Percentiles rank a stretch among this genome's conserved stretches.
phyloP scores from a whole-genome alignment of 2,329 filamentous ascomycete genomes.

The Westerdykella sp. region DNA sequence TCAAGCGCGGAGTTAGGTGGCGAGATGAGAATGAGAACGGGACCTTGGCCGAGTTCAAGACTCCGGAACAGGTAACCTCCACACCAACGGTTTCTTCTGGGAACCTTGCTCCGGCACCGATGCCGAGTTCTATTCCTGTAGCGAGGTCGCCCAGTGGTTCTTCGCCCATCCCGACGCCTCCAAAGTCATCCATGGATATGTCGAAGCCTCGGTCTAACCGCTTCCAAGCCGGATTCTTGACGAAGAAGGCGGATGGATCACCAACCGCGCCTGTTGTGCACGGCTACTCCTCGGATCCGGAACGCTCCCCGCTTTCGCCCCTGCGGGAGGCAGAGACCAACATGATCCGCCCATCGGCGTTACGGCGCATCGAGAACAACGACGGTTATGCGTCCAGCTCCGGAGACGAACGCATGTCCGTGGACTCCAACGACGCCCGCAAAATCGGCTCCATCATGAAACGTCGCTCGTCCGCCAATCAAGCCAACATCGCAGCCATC shows the following conservation, averaged over 20 bases:
- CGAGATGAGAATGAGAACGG: conserved; percentile 84
- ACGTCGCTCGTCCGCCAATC: conserved; percentile 43
- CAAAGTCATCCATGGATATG: conserved; percentile 54
- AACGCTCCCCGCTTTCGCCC: conserved; percentile 37
- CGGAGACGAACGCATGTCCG: conserved; percentile 47
- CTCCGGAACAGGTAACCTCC: conserved; percentile 63
- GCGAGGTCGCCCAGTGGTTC: conserved; percentile 40
- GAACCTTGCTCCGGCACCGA: conserved; percentile 50
- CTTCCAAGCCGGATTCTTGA: conserved; percentile 84
- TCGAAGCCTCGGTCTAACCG: conserved; percentile 55
- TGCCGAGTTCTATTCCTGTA: conserved; percentile 36
- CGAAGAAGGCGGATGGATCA: conserved; percentile 58
- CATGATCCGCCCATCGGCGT: conserved; percentile 43
- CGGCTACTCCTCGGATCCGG: conserved; percentile 55
- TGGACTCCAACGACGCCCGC: conserved; percentile 47
- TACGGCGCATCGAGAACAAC: conserved; percentile 47
- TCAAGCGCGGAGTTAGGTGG: conserved; percentile 81
- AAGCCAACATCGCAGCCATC: conserved; percentile 36
- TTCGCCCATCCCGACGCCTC: conserved; percentile 53
- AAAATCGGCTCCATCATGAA: conserved; percentile 53
- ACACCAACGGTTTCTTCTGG: conserved; percentile 53
- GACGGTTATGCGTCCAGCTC: conserved; percentile 38
- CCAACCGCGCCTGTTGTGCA: conserved; percentile 54
- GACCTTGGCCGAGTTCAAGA: conserved; percentile 82
- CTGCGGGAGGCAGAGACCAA: conserved; percentile 43